phyloP scores from a whole-genome alignment of 1,284 basidiomycete genomes.

The Malassezia cuniculi region DNA sequence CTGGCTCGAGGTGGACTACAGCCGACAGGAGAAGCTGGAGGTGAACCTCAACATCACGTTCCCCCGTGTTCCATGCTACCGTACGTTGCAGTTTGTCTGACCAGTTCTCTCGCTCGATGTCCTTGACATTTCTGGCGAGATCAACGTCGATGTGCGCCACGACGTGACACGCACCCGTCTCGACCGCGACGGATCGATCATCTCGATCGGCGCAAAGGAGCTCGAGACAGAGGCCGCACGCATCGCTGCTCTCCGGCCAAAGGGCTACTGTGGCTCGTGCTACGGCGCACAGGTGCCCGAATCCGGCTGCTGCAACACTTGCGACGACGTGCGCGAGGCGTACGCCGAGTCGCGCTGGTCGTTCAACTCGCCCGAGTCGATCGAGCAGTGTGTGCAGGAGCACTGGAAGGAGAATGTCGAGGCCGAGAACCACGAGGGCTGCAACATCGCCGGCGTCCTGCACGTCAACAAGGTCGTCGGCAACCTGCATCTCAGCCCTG shows the following conservation, averaged over 20 bases:
- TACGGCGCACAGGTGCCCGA: slow-evolving; percentile 76
- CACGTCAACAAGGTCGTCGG: slow-evolving; percentile 81
- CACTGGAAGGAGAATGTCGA: slow-evolving; percentile 88
- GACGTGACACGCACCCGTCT: slow-evolving; percentile 76
- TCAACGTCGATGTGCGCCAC: slow-evolving; percentile 59
- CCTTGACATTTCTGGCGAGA: slow-evolving; percentile 95
- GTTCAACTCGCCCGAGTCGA: slow-evolving; percentile 73
- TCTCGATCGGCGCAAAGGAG: slow-evolving; percentile 20
- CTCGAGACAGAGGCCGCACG: slow-evolving; percentile 35
- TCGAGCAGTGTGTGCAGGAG: slow-evolving; percentile 81
- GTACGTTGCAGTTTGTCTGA: slow-evolving; percentile 52
- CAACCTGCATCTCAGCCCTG: slow-evolving; percentile 53
- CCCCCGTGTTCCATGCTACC: slow-evolving; percentile 90
- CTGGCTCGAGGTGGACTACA: slow-evolving; percentile 58
- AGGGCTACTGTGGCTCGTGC: slow-evolving; percentile 61
- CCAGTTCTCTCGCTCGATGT: slow-evolving; percentile 56
- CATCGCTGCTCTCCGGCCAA: slow-evolving; percentile 20
- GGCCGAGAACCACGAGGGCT: slow-evolving; percentile 84
- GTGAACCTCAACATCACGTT: slow-evolving; percentile 88
- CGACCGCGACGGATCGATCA: slow-evolving; percentile 54
- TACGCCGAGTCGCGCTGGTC: slow-evolving; percentile 91
- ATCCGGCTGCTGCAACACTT: slow-evolving; percentile 74
- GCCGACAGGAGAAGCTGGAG: slow-evolving; percentile 81
- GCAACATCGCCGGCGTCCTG: slow-evolving; percentile 77
- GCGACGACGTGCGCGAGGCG: slow-evolving; percentile 81